phyloP scores from a whole-genome alignment of 768 basidiomycete genomes.

The Panaeolus papilionaceus region DNA sequence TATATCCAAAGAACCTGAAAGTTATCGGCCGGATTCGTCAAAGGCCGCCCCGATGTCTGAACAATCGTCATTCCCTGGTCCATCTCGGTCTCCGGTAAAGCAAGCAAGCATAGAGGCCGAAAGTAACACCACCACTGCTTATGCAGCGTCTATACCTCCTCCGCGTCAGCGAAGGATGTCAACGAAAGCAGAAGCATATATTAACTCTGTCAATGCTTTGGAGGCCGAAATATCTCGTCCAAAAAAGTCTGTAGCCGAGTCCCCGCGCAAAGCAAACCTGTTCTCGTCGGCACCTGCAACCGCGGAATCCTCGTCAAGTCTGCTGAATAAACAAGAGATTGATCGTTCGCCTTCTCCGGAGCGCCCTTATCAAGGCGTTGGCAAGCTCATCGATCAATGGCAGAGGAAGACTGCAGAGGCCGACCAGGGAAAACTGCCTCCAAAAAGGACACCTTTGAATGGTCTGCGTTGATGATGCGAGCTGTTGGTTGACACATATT shows the following conservation, averaged over 20 bases:
- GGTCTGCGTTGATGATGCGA: conserved; percentile 10
- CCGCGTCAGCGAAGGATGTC: conserved; percentile 13
- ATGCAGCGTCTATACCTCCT: not conserved
- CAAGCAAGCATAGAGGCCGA: not conserved
- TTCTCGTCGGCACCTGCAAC: not conserved
- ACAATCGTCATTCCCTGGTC: not conserved
- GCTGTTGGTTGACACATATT: not conserved
- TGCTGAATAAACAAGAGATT: conserved; percentile 25
- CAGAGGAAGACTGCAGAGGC: conserved; percentile 77
- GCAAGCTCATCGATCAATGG: conserved; percentile 88
- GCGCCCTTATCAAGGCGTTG: conserved; percentile 81
- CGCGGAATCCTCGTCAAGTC: conserved; percentile 22
- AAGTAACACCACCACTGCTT: not conserved
- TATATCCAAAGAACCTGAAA: not conserved
- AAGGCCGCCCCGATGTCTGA: not conserved
- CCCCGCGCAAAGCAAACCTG: conserved; percentile 24
- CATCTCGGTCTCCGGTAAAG: conserved; percentile 3
- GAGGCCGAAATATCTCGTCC: conserved; percentile 22
- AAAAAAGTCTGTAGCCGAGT: conserved; percentile 5
- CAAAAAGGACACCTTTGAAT: conserved; percentile 42
- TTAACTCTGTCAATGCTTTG: conserved; percentile 6
- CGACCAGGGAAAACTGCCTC: conserved; percentile 40
- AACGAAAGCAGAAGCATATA: conserved; percentile 3
- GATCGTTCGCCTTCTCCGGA: conserved; percentile 71
- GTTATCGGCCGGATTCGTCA: not conserved